Conservation (phyloP, 2,329 filamentous ascomycete genomes). For the Davidsoniella australis region DNA sequence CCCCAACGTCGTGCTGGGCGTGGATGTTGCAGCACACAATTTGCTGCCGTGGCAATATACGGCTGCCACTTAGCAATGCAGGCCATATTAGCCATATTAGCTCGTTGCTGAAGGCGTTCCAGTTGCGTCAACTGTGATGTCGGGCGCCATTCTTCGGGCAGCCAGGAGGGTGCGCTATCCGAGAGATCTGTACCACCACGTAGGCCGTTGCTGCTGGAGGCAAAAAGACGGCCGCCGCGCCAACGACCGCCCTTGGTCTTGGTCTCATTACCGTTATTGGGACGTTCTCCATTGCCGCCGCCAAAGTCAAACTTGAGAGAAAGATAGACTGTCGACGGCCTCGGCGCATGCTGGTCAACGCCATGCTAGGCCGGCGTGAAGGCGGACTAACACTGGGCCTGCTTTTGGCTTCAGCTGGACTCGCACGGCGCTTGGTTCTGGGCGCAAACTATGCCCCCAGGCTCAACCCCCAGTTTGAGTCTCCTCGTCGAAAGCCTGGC, state of each 20-base stretch:
- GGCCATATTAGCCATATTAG: neutral
- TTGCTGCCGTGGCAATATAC: neutral
- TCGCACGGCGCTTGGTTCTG: slow-evolving; percentile 4
- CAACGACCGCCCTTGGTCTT: neutral
- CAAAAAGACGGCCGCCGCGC: no score
- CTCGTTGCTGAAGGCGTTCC: slow-evolving; percentile 2
- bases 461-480: slow-evolving; percentile 5
- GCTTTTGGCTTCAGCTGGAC: neutral
- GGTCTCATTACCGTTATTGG: neutral
- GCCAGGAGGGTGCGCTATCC: neutral
- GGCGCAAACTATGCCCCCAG: slow-evolving; percentile 8
- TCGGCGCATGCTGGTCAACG: neutral
- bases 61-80: neutral
- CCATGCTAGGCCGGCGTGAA: neutral
- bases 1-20: slow-evolving; percentile 3
- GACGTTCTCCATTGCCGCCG: neutral
- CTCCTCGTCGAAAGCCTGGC: neutral
- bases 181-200: neutral
- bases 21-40: slow-evolving; percentile 6
- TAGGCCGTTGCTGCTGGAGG: neutral
- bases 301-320: neutral
- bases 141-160: slow-evolving; percentile 7
- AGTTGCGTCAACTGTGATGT: slow-evolving; percentile 2
- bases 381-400: neutral
- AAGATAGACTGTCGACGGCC: neutral